Conservation (phyloP, 768 basidiomycete genomes). For the Macrocybe gigantea region DNA sequence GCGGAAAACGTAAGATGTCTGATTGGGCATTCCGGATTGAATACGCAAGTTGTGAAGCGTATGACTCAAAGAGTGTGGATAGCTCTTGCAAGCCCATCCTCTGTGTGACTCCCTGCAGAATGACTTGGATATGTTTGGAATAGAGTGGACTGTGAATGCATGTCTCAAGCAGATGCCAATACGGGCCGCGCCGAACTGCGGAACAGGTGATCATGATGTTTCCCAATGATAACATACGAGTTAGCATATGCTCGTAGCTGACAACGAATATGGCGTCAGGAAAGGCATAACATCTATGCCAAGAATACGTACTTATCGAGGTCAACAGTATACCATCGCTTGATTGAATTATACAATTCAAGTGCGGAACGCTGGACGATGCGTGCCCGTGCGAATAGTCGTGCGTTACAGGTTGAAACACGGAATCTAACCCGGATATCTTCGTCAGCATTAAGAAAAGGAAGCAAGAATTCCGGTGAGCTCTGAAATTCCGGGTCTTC, state of each 20-base stretch:
- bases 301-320: slow-evolving; percentile 41
- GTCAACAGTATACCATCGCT: slow-evolving; percentile 34
- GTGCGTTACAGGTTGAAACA: slow-evolving; percentile 52
- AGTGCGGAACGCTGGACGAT: slow-evolving; percentile 21
- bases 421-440: slow-evolving; percentile 87
- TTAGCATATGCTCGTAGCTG: slow-evolving; percentile 75
- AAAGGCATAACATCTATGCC: not conserved
- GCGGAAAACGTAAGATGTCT: slow-evolving; percentile 61
- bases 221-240: slow-evolving; percentile 61
- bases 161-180: slow-evolving; percentile 84
- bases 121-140: slow-evolving; percentile 35
- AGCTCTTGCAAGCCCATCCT: slow-evolving; percentile 61
- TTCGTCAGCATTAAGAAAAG: slow-evolving; percentile 51
- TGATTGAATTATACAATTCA: slow-evolving; percentile 43
- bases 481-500: slow-evolving; percentile 18
- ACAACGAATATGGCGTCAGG: slow-evolving; percentile 1
- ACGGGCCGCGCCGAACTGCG: slow-evolving; percentile 70
- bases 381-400: slow-evolving; percentile 48
- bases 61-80: slow-evolving; percentile 67
- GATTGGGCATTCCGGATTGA: slow-evolving; percentile 48
- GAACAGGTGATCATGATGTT: slow-evolving; percentile 80
- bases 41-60: slow-evolving; percentile 70
- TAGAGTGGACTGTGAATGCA: slow-evolving; percentile 37
- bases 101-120: slow-evolving; percentile 56
- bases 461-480: slow-evolving; percentile 43